Evolutionary conservation across 2,329 filamentous ascomycete genomes (phyloP).

Genomic region (Thermoascus crustaceus): DNA sequence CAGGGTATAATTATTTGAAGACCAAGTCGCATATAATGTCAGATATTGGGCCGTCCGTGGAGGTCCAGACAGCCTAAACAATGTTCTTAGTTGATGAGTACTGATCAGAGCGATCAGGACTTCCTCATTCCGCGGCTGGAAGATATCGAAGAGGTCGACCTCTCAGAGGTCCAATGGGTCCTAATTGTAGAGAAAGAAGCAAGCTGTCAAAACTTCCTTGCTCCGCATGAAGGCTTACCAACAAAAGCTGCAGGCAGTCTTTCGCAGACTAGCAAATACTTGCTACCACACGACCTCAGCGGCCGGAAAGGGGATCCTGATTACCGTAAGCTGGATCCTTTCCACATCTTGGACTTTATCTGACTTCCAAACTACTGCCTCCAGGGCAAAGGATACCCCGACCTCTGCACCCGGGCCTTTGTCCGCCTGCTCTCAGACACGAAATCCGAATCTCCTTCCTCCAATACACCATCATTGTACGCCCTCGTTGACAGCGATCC

Average conservation of each 20-base stretch:
- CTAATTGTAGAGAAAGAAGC: slow-evolving; percentile 59
- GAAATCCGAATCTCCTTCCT: slow-evolving; percentile 13
- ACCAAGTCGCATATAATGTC: slow-evolving; percentile 18
- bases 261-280: slow-evolving; percentile 47
- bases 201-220: slow-evolving; percentile 4
- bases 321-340: slow-evolving; percentile 41
- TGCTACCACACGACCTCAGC: slow-evolving; percentile 36
- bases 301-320: slow-evolving; percentile 42
- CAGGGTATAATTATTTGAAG: slow-evolving; percentile 25
- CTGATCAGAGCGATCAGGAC: slow-evolving; percentile 32
- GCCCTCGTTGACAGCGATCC: slow-evolving; percentile 54
- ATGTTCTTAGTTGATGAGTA: not conserved
- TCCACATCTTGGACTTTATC: not conserved
- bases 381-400: slow-evolving; percentile 58
- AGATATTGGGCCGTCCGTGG: slow-evolving; percentile 31
- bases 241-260: slow-evolving; percentile 45
- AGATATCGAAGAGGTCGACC: slow-evolving; percentile 38
- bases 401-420: slow-evolving; percentile 49
- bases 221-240: slow-evolving; percentile 3
- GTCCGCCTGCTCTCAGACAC: slow-evolving; percentile 38
- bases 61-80: slow-evolving; percentile 28
- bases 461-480: slow-evolving; percentile 37
- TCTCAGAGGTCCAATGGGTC: slow-evolving; percentile 47
- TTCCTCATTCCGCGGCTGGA: slow-evolving; percentile 44
- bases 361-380: not conserved